These are phyloP conservation scores for Vinca minor DNA, from an alignment of 257 asterid species.

Conservation along the genomic window DNA sequence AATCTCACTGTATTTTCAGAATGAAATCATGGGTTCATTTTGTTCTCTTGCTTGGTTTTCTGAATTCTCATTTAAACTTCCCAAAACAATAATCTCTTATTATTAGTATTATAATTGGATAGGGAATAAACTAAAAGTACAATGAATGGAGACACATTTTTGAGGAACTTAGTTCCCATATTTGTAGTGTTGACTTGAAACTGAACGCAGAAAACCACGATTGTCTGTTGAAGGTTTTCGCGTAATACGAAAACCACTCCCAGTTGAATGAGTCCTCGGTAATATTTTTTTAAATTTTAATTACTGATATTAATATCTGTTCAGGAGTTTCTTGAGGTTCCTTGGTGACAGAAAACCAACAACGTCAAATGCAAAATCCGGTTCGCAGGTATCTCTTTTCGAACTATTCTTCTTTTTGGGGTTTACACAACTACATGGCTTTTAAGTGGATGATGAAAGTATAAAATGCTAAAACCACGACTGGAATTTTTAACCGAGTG, in stretches of 20 bases:
- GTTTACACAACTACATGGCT: too few relatives aligned
- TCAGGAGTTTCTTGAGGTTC: slow-evolving; percentile 87
- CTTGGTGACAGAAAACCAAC: slow-evolving; percentile 58
- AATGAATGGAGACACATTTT: neutral
- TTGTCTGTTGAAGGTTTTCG: too few relatives aligned
- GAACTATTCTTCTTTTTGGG: slow-evolving; percentile 4
- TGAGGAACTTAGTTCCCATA: neutral
- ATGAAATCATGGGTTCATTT: neutral
- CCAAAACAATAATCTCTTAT: neutral
- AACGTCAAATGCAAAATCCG: slow-evolving; percentile 59
- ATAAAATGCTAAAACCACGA: neutral
- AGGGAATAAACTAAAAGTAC: neutral
- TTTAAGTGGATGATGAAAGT: neutral
- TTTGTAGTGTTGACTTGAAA: neutral
- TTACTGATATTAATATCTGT: slow-evolving; percentile 16
- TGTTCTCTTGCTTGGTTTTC: neutral
- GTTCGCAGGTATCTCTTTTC: slow-evolving; percentile 60
- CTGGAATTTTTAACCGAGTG: neutral
- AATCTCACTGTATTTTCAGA: neutral
- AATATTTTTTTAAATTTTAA: too few relatives aligned
- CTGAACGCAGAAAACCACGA: too few relatives aligned
- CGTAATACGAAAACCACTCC: too few relatives aligned
- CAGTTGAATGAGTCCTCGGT: too few relatives aligned
- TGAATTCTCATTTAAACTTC: neutral
- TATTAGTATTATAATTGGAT: neutral